Percentiles rank a stretch among this genome's conserved stretches.
These are phyloP conservation scores for Plasmopara halstedii DNA, from an alignment of 352 stramenopile genomes.

Conservation along the genomic window DNA sequence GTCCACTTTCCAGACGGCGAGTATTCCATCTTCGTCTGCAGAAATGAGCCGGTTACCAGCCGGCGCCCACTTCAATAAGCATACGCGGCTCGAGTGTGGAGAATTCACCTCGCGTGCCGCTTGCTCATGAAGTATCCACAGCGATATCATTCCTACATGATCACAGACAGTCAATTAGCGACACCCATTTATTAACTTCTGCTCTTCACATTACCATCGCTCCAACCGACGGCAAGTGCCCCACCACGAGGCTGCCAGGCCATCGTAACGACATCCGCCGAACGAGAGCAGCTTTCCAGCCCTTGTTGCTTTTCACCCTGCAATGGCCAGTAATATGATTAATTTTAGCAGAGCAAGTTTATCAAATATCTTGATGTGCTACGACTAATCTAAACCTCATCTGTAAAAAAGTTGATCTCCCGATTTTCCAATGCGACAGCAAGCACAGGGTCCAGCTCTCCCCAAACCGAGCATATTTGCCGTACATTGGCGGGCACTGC, in stretches of 20 bases:
- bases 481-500: constrained; percentile 54
- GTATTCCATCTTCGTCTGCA: constrained; percentile 78
- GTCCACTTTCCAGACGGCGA: constrained; percentile 85
- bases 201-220: no score
- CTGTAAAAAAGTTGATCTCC: constrained; percentile 86
- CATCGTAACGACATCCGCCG: constrained; percentile 69
- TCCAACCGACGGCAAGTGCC: constrained; percentile 78
- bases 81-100: constrained; percentile 69
- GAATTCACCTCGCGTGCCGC: constrained; percentile 71
- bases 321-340: not conserved
- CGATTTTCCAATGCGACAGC: constrained; percentile 76
- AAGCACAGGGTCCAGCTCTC: constrained; percentile 73
- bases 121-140: constrained; percentile 78
- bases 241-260: constrained; percentile 80
- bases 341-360: not conserved
- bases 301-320: constrained; percentile 64
- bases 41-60: constrained; percentile 84
- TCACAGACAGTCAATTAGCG: no score
- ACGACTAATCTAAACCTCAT: constrained; percentile 47
- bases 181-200: no score
- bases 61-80: constrained; percentile 81
- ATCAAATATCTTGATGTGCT: not conserved
- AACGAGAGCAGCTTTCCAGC: constrained; percentile 45
- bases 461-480: constrained; percentile 75
- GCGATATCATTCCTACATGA: constrained; percentile 59